Evolutionary conservation across 2,329 filamentous ascomycete species (phyloP).

Genomic region (Diplodia intermedia): DNA sequence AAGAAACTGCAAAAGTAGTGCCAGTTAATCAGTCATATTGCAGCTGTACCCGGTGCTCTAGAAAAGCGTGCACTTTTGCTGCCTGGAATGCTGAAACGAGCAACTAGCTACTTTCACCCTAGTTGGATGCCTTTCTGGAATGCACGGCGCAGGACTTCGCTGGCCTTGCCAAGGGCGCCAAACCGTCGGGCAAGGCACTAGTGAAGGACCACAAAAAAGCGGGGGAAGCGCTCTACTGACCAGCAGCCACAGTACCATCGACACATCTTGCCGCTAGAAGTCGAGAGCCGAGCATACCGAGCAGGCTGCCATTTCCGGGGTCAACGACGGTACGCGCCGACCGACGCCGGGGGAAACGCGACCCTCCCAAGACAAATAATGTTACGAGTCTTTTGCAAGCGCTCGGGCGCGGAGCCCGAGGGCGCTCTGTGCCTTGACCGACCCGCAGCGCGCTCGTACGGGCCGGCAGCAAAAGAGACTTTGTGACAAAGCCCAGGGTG

Average conservation of each 20-base stretch:
- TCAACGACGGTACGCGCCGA: not conserved
- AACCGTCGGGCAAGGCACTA: not conserved
- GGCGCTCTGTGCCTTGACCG: not conserved
- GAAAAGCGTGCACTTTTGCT: not conserved
- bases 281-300: not conserved
- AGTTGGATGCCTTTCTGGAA: not conserved
- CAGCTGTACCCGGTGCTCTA: not conserved
- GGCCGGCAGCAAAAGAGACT: not conserved
- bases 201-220: not conserved
- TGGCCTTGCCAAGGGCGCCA: conserved; percentile 2
- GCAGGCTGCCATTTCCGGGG: not conserved
- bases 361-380: not conserved
- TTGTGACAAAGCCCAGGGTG: not conserved
- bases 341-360: not conserved
- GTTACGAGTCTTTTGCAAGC: conserved; percentile 6
- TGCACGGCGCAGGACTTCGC: not conserved
- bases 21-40: not conserved
- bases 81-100: not conserved
- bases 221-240: not conserved
- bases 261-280: not conserved
- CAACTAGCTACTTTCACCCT: not conserved
- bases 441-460: not conserved
- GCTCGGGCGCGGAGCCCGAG: not conserved
- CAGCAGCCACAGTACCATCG: not conserved
- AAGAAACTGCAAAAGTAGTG: not conserved